Evolutionary conservation across 225 moss, liverwort and hornwort genomes (phyloP), one percentile per base, ranked within the genome.

Genomic region (Straminergon stramineum): DNA sequence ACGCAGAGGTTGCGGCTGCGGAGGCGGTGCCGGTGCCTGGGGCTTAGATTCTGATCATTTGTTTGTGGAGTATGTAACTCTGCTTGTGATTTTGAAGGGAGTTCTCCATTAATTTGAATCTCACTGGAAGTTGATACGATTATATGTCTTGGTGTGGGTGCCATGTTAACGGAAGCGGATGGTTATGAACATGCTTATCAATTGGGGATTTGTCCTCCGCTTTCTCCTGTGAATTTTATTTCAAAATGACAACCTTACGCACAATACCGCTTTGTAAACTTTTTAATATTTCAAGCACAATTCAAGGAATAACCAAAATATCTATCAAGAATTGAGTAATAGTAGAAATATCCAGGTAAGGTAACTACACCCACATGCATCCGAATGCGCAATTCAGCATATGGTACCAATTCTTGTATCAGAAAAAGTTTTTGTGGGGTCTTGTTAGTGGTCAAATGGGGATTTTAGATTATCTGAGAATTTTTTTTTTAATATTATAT

Each of bases 1-100:
- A 92, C 37, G 92, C 88, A 31, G 93, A 92, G 90, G 79, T 75
- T 34, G 86, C 82, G 27, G 67, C 86, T 88, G 88, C 90, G 8
- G 93, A 94, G 86, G 68, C 88, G 74, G 90, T 83, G 18, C 91
- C 90, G 48, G 91, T 93, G 62, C 93, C 90, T 17, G 90, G 90
- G 39, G 90, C 91, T 65, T 93, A 93, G 91, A 51, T 37, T 82
- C 58, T 69, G 66, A 55, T 68, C 57, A 34, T 39, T 87, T 58
- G 35, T 58, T 73, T 65, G 75, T 73, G 64, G 82, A 87, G 84
- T n/a, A n/a, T 85, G 75, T 48, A 81, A 32, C 22, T 65, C 51
- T 81, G 75, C 52, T 87, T 82, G 55, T 68, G 32, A 90, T 63
- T 82, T 20, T 70, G 63, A 77, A 76, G 45, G 64, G 82, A 85